phyloP scores from a whole-genome alignment of 306 rosid genomes.

The Senna siamea region DNA sequence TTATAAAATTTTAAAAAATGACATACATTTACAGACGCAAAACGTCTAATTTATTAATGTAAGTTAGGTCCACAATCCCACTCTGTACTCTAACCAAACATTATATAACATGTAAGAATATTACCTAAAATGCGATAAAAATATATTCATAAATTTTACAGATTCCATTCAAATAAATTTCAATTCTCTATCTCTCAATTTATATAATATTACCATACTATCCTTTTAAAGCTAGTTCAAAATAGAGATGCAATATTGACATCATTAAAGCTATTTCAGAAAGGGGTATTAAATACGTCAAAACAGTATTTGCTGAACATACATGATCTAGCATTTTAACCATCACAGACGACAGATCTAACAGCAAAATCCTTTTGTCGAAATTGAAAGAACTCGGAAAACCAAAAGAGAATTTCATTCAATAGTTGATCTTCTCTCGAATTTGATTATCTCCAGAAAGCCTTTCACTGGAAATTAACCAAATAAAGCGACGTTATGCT shows the following conservation, averaged over 20 bases:
- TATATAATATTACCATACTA: no score
- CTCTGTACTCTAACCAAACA: no score
- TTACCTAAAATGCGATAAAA: no score
- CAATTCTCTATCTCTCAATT: no score
- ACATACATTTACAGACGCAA: no score
- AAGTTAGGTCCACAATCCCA: no score
- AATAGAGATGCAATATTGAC: conserved; percentile 29
- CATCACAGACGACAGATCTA: conserved; percentile 28
- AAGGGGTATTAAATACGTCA: conserved; percentile 33
- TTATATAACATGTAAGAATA: no score
- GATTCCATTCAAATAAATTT: no score
- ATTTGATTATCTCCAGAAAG: conserved; percentile 44
- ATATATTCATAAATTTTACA: no score
- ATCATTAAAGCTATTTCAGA: conserved; percentile 31
- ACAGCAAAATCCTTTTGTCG: conserved; percentile 42
- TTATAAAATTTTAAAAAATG: no score
- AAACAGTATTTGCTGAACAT: conserved; percentile 38
- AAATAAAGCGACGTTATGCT: conserved; percentile 35
- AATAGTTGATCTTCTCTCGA: conserved; percentile 42
- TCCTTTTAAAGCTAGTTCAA: no score
- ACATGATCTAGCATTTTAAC: conserved; percentile 36
- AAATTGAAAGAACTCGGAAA: conserved; percentile 43
- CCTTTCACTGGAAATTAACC: conserved; percentile 48
- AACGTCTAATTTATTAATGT: no score
- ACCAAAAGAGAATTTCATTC: conserved; percentile 43